Base-by-base conservation (phyloP, 2,329 filamentous ascomycete species). In the Pseudocercospora fijiensis region DNA sequence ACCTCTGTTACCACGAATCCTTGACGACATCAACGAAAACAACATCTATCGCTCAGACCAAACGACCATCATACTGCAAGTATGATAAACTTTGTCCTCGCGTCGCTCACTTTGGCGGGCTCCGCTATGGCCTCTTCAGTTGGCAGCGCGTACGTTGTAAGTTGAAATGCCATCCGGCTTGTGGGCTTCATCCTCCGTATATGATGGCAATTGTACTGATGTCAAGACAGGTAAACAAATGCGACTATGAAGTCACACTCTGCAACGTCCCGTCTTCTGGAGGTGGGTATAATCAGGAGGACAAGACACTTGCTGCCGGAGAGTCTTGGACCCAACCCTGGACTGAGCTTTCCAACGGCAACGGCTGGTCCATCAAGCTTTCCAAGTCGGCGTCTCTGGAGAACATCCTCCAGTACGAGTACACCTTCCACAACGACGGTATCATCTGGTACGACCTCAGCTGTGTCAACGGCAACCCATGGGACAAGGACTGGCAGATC, bases 311-410 rank as follows among this genome's bases (percentile, higher is more conserved):
- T 30, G 64, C 64, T 64, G 58, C 67, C 26, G 72, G 70, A 55
- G 71, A 69, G 24, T 67, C 68, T 41, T 78, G 70, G 66, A 66
- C 67, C 13, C 74, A 76, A 66, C 20, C 67, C n/a, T 78, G 71
- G 71, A 76, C 72, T n/a, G 43, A 70, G 65, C 71, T 77, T 27
- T 62, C 68, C 66, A 76, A 75, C 64, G 64, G 62, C 58, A 66
- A 72, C 51, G 76, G 76, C 37, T 78, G 76, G 76, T 76, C 75
- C 18, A 75, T 78, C 71, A 78, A 78, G 75, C 73, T 78, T 43
- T 74, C 74, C 67, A 73, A 75, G 69, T 64, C 63, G 33, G 53
- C 59, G 26, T 55, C 63, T 57, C 64, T 68, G 47, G 60, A 68
- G 63, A 71, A 74, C 70, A 72, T 76, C 65, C 69, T 77, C 58